Percentiles rank a stretch among this genome's conserved stretches.
These are phyloP conservation scores for Galeopsis tetrahit DNA, from an alignment of 257 asterid genomes.

Conservation along the genomic window DNA sequence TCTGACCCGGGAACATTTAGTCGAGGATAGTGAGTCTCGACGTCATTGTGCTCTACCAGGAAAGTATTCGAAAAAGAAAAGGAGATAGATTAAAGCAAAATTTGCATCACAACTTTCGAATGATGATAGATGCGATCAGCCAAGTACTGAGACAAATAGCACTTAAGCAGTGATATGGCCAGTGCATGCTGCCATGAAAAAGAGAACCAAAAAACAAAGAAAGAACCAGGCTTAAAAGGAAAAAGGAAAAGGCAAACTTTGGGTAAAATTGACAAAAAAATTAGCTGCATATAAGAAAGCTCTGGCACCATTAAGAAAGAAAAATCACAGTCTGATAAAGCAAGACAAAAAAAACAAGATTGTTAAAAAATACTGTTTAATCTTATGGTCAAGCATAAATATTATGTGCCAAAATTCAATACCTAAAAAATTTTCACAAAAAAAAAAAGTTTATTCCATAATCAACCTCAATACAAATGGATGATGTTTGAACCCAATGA, in stretches of 20 bases:
- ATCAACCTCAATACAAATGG: slow-evolving; percentile 16
- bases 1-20: slow-evolving; percentile 75
- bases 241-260: slow-evolving; percentile 10
- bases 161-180: slow-evolving; percentile 26
- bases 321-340: slow-evolving; percentile 24
- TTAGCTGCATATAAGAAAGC: slow-evolving; percentile 17
- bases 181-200: slow-evolving; percentile 18
- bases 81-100: neutral
- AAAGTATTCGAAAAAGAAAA: slow-evolving; percentile 12
- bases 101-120: slow-evolving; percentile 2
- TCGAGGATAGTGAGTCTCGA: slow-evolving; percentile 78
- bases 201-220: slow-evolving; percentile 11
- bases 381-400: neutral
- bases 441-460: neutral
- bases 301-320: slow-evolving; percentile 19
- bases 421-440: neutral
- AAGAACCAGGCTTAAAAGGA: slow-evolving; percentile 4
- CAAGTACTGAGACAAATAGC: slow-evolving; percentile 18
- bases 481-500: slow-evolving; percentile 22
- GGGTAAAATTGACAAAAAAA: neutral
- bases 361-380: neutral
- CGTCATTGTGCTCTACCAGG: slow-evolving; percentile 66
- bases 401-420: slow-evolving; percentile 4
- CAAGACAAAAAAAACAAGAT: neutral
- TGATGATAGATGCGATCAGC: neutral